Conservation (phyloP, 2,329 filamentous ascomycete genomes). For the Calonectria hongkongensis region DNA sequence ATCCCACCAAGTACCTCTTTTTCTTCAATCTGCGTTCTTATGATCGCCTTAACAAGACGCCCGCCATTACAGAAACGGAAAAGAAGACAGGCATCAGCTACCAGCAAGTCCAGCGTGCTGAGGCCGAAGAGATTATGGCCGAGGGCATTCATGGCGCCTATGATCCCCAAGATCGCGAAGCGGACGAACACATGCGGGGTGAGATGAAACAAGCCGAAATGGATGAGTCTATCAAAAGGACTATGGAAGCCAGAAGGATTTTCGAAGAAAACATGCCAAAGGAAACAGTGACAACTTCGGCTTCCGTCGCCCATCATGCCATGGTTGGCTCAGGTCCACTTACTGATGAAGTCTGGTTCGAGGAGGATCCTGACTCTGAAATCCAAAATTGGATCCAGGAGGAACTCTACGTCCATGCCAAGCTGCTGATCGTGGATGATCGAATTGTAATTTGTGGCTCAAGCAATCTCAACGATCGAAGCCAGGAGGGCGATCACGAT, state of each 20-base stretch:
- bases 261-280: constrained; percentile 71
- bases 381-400: constrained; percentile 94
- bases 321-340: constrained; percentile 80
- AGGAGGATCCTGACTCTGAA: constrained; percentile 81
- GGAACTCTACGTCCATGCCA: constrained; percentile 95
- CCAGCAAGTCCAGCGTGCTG: constrained; percentile 88
- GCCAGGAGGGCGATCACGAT: constrained; percentile 91
- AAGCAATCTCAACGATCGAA: constrained; percentile 93
- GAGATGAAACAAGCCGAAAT: constrained; percentile 60
- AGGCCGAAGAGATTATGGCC: constrained; percentile 92
- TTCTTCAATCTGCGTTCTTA: constrained; percentile 96
- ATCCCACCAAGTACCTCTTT: constrained; percentile 89
- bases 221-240: constrained; percentile 60
- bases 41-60: constrained; percentile 91
- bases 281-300: constrained; percentile 61
- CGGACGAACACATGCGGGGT: constrained; percentile 70
- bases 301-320: constrained; percentile 82
- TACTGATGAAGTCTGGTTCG: constrained; percentile 85
- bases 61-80: constrained; percentile 83
- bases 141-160: constrained; percentile 79
- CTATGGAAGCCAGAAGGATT: constrained; percentile 68
- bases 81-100: constrained; percentile 89
- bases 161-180: constrained; percentile 65
- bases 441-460: constrained; percentile 89
- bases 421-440: constrained; percentile 93